Percentiles rank a stretch among this genome's conserved stretches.
These are phyloP conservation scores for Alternaria sp. DNA, from an alignment of 2,329 filamentous ascomycete species.

Conservation along the genomic window DNA sequence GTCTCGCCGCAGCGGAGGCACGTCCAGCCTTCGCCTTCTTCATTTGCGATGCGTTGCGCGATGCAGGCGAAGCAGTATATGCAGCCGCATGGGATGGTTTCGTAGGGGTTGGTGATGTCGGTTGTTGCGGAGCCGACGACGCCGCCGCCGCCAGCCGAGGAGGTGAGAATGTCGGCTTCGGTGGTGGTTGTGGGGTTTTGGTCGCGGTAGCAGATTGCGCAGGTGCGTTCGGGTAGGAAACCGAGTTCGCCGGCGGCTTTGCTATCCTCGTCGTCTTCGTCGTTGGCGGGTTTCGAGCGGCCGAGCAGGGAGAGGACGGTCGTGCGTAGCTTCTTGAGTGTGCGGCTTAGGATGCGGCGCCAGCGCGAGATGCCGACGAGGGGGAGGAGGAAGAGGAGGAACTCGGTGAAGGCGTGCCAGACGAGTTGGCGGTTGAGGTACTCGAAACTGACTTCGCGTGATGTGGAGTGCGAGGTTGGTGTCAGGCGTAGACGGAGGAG, in stretches of 20 bases:
- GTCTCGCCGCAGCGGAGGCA: conserved; percentile 87
- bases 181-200: conserved; percentile 78
- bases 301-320: conserved; percentile 57
- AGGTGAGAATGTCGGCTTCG: conserved; percentile 71
- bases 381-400: conserved; percentile 94
- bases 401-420: conserved; percentile 99
- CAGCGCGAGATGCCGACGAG: conserved; percentile 94
- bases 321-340: conserved; percentile 81
- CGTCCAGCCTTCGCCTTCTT: conserved; percentile 93
- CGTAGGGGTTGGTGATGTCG: conserved; percentile 95
- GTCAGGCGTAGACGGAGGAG: conserved; percentile 83
- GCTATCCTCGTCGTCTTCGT: conserved; percentile 55
- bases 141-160: conserved; percentile 68
- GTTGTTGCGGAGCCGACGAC: conserved; percentile 88
- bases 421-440: conserved; percentile 97
- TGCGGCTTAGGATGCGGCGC: conserved; percentile 84
- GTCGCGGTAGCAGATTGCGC: conserved; percentile 95
- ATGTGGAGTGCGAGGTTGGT: conserved; percentile 81
- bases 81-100: conserved; percentile 85
- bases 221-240: conserved; percentile 91
- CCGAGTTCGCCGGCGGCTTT: conserved; percentile 71
- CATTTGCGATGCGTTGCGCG: conserved; percentile 85
- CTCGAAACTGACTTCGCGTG: conserved; percentile 93
- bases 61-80: conserved; percentile 96
- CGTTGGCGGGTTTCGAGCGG: conserved; percentile 52